phyloP scores from a whole-genome alignment of 2,329 filamentous ascomycete genomes.

The Ceratocystis papillata region DNA sequence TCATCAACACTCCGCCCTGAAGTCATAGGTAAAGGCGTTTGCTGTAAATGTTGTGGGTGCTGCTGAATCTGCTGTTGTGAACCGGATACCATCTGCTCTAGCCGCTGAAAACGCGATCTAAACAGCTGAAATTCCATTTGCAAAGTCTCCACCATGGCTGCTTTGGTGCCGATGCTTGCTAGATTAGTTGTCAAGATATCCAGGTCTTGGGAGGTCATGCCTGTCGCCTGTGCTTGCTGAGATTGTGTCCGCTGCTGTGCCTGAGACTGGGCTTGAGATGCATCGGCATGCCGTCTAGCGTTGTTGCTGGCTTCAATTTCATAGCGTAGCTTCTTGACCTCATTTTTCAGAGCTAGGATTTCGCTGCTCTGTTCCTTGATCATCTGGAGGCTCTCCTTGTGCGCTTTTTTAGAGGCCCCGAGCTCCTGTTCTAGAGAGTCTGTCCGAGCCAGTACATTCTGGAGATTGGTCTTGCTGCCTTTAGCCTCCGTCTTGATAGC shows the following conservation, averaged over 20 bases:
- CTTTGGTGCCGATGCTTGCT: slow-evolving; percentile 33
- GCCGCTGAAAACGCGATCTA: slow-evolving; percentile 32
- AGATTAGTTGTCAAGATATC: slow-evolving; percentile 35
- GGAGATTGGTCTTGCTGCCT: slow-evolving; percentile 5
- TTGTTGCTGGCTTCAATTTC: slow-evolving; percentile 30
- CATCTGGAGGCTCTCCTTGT: slow-evolving; percentile 27
- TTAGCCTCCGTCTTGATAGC: background rate
- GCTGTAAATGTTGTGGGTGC: background rate
- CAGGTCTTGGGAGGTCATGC: slow-evolving; percentile 30
- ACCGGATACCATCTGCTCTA: slow-evolving; percentile 27
- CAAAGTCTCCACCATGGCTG: slow-evolving; percentile 34
- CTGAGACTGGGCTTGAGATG: slow-evolving; percentile 29
- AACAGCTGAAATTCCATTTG: slow-evolving; percentile 37
- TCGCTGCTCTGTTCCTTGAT: slow-evolving; percentile 28
- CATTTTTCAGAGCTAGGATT: slow-evolving; percentile 26
- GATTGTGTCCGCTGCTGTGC: slow-evolving; percentile 19
- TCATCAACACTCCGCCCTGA: background rate
- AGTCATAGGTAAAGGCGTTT: background rate
- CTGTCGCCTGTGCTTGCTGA: slow-evolving; percentile 19
- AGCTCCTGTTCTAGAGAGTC: slow-evolving; percentile 26
- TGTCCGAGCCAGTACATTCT: background rate
- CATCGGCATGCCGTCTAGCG: slow-evolving; percentile 29
- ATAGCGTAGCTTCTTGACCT: slow-evolving; percentile 23
- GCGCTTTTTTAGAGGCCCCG: slow-evolving; percentile 27
- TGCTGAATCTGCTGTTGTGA: background rate